phyloP scores from a whole-genome alignment of 1,284 basidiomycete species.

The Cutaneotrichosporon cyanovorans region DNA sequence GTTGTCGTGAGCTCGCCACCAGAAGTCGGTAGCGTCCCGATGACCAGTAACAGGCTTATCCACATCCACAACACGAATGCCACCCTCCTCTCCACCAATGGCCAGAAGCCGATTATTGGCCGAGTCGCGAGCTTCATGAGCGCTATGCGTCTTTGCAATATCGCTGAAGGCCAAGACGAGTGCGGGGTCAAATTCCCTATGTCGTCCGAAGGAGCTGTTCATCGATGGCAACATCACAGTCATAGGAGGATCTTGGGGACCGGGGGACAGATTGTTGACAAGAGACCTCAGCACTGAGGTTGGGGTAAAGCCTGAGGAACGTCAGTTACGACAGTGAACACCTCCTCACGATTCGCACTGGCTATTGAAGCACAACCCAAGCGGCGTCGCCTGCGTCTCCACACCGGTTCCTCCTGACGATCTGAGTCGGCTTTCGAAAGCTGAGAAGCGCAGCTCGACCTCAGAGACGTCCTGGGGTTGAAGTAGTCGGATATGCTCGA shows the following conservation, averaged over 20 bases:
- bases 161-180: constrained; percentile 31
- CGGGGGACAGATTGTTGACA: constrained; percentile 14
- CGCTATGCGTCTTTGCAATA: constrained; percentile 23
- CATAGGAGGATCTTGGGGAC: constrained; percentile 18
- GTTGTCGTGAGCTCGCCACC: constrained; percentile 58
- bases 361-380: too few species aligned
- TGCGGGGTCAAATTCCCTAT: constrained; percentile 34
- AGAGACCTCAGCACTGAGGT: constrained; percentile 16
- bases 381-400: too few species aligned
- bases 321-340: too few species aligned
- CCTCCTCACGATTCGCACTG: too few species aligned
- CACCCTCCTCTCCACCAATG: constrained; percentile 39
- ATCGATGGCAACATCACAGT: constrained; percentile 30
- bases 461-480: neutral
- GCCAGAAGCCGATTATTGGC: constrained; percentile 29
- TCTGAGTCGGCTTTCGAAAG: neutral
- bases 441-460: neutral
- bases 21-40: constrained; percentile 26
- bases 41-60: constrained; percentile 24
- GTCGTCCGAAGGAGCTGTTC: constrained; percentile 23
- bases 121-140: constrained; percentile 14
- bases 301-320: too few species aligned
- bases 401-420: too few species aligned
- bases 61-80: constrained; percentile 34
- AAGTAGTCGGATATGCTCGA: constrained; percentile 4